A percentile compares a stretch with the other conserved stretches of the same genome.
Conservation (phyloP, 306 rosid species). For the Cicer pinnatifidum region DNA sequence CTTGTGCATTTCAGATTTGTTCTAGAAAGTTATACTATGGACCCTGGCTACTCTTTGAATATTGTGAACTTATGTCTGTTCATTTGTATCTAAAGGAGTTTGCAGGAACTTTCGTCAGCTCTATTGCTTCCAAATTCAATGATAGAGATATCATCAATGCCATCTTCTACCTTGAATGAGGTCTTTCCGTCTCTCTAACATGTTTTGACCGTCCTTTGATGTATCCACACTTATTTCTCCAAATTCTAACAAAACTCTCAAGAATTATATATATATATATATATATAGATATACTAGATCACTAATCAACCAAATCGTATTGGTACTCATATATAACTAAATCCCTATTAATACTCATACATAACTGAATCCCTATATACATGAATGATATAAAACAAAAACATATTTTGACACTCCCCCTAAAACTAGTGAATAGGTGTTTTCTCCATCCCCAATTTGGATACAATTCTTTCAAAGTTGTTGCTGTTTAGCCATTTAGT, state of each 20-base stretch:
- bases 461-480: too few relatives aligned
- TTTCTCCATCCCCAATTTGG: too few relatives aligned
- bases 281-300: too few relatives aligned
- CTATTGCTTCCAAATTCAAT: constrained; percentile 58
- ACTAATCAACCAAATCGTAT: too few relatives aligned
- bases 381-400: too few relatives aligned
- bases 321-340: too few relatives aligned
- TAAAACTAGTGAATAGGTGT: too few relatives aligned
- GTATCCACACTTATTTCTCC: constrained; percentile 20
- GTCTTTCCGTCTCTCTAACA: constrained; percentile 48
- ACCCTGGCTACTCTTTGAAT: constrained; percentile 31
- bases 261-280: too few relatives aligned
- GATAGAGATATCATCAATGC: constrained; percentile 48
- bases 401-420: too few relatives aligned
- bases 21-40: constrained; percentile 34
- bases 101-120: constrained; percentile 85
- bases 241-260: constrained; percentile 7
- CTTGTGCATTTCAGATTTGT: constrained; percentile 32
- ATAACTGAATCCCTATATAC: too few relatives aligned
- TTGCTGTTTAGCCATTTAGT: too few relatives aligned
- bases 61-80: constrained; percentile 50
- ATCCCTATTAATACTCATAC: too few relatives aligned
- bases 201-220: constrained; percentile 27
- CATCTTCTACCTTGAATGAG: constrained; percentile 59
- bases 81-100: constrained; percentile 65